phyloP scores from a whole-genome alignment of 2,329 filamentous ascomycete genomes.

The Fusarium pseudonygamai region DNA sequence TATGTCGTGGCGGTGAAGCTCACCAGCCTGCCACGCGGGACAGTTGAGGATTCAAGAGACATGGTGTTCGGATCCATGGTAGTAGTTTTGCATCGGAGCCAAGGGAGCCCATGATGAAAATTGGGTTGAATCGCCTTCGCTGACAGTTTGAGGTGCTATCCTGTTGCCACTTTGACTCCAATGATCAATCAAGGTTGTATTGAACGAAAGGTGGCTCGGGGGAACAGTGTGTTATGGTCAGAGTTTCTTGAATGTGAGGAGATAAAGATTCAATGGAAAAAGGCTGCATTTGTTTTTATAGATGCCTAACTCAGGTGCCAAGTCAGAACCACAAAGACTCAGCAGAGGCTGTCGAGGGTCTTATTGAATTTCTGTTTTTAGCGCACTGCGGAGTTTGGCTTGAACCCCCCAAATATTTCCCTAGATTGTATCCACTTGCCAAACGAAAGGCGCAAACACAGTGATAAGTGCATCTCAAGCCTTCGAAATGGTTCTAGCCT shows the following conservation, averaged over 20 bases:
- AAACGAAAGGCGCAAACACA: conserved; percentile 3
- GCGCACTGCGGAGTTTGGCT: background rate
- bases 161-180: conserved; percentile 1
- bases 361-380: background rate
- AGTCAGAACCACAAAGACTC: background rate
- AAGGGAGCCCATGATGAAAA: conserved; percentile 53
- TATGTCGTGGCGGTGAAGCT: conserved; percentile 37
- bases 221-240: background rate
- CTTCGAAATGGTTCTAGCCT: conserved; percentile 8
- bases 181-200: background rate
- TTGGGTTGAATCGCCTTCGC: background rate
- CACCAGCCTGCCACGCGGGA: conserved; percentile 79
- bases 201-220: background rate
- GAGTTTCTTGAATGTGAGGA: background rate
- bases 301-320: background rate
- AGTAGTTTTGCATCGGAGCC: conserved; percentile 51
- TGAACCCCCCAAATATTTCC: background rate
- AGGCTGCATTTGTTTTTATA: background rate
- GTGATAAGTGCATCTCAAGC: background rate
- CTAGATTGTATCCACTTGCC: conserved; percentile 11
- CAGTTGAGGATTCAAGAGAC: conserved; percentile 72
- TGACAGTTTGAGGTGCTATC: background rate
- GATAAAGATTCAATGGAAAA: background rate
- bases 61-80: conserved; percentile 78
- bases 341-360: background rate